A percentile compares a stretch with the other conserved stretches of the same genome.
Evolutionary conservation across 169 alveolate genomes (phyloP).

Genomic region (Plasmodium gallinaceum): DNA sequence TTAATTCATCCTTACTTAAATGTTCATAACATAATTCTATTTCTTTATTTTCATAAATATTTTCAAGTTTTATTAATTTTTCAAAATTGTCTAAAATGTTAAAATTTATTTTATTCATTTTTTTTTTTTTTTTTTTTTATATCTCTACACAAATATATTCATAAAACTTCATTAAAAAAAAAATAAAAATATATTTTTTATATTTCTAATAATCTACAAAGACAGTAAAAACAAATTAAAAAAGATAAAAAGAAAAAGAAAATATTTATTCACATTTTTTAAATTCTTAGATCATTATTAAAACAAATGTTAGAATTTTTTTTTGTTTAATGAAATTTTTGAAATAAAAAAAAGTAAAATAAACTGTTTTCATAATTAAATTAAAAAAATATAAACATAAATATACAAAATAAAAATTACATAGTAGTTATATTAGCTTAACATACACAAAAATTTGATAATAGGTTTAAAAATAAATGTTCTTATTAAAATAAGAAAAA

Average conservation of each 20-base stretch:
- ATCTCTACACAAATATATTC: background rate
- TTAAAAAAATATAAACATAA: no score
- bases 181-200: background rate
- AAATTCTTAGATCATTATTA: no score
- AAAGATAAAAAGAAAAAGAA: background rate
- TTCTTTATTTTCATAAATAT: constrained; percentile 56
- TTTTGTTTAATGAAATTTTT: no score
- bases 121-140: background rate
- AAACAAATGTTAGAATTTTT: no score
- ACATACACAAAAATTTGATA: no score
- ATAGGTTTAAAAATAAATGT: no score
- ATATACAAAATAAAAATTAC: no score
- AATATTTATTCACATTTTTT: background rate
- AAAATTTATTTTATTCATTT: background rate
- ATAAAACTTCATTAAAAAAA: background rate
- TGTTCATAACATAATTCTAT: constrained; percentile 53
- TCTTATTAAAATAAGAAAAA: no score
- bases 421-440: no score
- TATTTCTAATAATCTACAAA: background rate
- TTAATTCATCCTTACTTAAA: constrained; percentile 50
- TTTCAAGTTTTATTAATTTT: constrained; percentile 37
- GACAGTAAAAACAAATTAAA: background rate
- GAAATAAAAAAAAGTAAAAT: no score
- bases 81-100: constrained; percentile 27
- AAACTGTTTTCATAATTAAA: no score